A percentile compares a stretch with the other conserved stretches of the same genome.
These are phyloP conservation scores for Sherardia arvensis DNA, from an alignment of 257 asterid genomes.

Conservation along the genomic window DNA sequence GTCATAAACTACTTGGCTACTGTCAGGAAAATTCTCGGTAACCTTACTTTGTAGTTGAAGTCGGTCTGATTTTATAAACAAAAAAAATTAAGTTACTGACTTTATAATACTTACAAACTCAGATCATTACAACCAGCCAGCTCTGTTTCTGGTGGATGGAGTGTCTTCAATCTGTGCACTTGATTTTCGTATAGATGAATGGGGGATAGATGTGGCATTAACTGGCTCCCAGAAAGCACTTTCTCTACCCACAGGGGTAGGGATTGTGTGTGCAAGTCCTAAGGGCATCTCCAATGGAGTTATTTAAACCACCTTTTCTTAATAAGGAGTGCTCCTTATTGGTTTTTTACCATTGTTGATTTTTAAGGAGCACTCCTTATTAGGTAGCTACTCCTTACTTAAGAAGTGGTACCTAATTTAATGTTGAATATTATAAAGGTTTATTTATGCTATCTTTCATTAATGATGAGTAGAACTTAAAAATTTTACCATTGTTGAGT, in stretches of 20 bases:
- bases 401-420: too few species aligned
- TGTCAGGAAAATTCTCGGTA: slow-evolving; percentile 86
- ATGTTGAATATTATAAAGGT: too few species aligned
- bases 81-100: too few species aligned
- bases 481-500: too few species aligned
- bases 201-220: slow-evolving; percentile 96
- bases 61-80: not conserved
- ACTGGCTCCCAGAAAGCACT: slow-evolving; percentile 98
- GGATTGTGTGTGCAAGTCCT: slow-evolving; percentile 93
- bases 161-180: slow-evolving; percentile 97
- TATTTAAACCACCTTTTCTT: too few species aligned
- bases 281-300: too few species aligned
- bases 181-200: slow-evolving; percentile 97
- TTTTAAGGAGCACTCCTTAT: too few species aligned
- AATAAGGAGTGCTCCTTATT: too few species aligned
- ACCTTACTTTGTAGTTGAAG: not conserved
- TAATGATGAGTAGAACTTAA: too few species aligned
- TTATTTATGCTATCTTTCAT: too few species aligned
- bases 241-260: slow-evolving; percentile 91
- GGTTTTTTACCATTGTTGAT: too few species aligned
- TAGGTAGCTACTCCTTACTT: too few species aligned
- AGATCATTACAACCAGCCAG: slow-evolving; percentile 95
- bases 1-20: slow-evolving; percentile 94
- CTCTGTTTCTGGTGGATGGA: slow-evolving; percentile 86
- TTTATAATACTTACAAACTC: not conserved